phyloP scores from a whole-genome alignment of 176 grass and related monocot genomes.

The Typha latifolia region DNA sequence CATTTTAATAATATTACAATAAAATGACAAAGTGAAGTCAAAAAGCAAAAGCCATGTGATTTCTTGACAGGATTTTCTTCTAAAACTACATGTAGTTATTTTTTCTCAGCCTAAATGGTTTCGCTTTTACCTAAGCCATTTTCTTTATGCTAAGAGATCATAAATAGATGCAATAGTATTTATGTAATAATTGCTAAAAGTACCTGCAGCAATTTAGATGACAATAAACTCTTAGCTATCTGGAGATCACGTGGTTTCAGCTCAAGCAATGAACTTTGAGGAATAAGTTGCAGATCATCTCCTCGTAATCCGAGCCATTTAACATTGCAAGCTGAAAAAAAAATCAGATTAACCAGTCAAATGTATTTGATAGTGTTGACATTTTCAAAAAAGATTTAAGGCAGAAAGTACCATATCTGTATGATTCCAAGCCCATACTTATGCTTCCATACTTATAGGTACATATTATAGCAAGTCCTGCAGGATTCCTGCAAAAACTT shows the following conservation, averaged over 20 bases:
- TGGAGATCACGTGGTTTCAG: conserved; percentile 65
- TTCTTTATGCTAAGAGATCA: conserved; percentile 4
- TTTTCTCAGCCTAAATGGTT: background rate
- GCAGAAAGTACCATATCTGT: conserved; percentile 66
- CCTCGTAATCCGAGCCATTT: conserved; percentile 88
- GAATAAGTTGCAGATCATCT: conserved; percentile 72
- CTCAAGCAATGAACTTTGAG: conserved; percentile 43
- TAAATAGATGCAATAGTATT: background rate
- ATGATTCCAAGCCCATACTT: conserved; percentile 82
- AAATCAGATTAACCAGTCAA: background rate
- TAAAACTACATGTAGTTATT: too few relatives aligned
- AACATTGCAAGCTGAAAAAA: conserved; percentile 78
- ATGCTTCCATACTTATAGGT: conserved; percentile 97
- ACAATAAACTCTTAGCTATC: conserved; percentile 74
- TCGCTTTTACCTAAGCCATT: background rate
- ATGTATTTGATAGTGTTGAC: background rate
- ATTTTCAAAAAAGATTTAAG: background rate
- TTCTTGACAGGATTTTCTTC: too few relatives aligned
- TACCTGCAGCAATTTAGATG: conserved; percentile 73
- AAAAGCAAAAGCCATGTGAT: too few relatives aligned
- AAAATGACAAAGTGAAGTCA: too few relatives aligned
- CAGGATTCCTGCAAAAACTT: conserved; percentile 70
- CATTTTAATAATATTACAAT: too few relatives aligned
- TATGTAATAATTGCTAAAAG: conserved; percentile 6
- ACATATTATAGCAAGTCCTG: conserved; percentile 89